Percentiles rank a stretch among this genome's conserved stretches.
phyloP scores from a whole-genome alignment of 2,329 filamentous ascomycete genomes.

The Aspergillus calidoustus region DNA sequence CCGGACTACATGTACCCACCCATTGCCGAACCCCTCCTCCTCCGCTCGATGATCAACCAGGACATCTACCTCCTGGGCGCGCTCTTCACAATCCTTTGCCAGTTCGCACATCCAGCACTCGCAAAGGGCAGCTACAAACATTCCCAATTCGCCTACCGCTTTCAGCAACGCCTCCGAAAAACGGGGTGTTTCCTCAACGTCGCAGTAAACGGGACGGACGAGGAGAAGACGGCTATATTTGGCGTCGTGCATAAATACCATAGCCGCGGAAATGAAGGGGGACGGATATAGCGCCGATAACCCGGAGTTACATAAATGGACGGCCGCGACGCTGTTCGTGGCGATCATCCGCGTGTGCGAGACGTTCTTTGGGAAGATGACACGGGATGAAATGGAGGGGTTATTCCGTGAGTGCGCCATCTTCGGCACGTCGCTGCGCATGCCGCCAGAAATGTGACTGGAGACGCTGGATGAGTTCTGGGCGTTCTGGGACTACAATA shows the following conservation, averaged over 20 bases:
- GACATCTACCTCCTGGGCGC: constrained; percentile 20
- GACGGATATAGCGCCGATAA: constrained; percentile 33
- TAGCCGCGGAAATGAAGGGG: constrained; percentile 27
- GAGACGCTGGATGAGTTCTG: constrained; percentile 30
- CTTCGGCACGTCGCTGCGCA: constrained; percentile 24
- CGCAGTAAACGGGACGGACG: constrained; percentile 27
- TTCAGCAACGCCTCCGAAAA: constrained; percentile 29
- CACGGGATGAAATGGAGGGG: constrained; percentile 5
- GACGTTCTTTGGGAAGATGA: constrained; percentile 29
- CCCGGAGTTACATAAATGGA: constrained; percentile 36
- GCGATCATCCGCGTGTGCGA: constrained; percentile 30
- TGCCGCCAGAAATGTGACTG: constrained; percentile 38
- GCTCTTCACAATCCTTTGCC: constrained; percentile 18
- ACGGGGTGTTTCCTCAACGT: constrained; percentile 33
- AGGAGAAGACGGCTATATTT: constrained; percentile 35
- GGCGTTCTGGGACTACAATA: constrained; percentile 35
- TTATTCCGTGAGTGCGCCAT: constrained; percentile 22
- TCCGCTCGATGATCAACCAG: constrained; percentile 3
- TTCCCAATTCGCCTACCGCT: constrained; percentile 30
- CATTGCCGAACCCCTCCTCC: constrained; percentile 4
- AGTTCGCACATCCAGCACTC: constrained; percentile 32
- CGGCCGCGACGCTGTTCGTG: constrained; percentile 34
- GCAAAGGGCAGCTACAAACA: constrained; percentile 32
- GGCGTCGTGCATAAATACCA: constrained; percentile 31
- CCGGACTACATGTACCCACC: constrained; percentile 7